These are phyloP conservation scores for Termitomyces sp. DNA, from an alignment of 768 basidiomycete species.

Conservation along the genomic window DNA sequence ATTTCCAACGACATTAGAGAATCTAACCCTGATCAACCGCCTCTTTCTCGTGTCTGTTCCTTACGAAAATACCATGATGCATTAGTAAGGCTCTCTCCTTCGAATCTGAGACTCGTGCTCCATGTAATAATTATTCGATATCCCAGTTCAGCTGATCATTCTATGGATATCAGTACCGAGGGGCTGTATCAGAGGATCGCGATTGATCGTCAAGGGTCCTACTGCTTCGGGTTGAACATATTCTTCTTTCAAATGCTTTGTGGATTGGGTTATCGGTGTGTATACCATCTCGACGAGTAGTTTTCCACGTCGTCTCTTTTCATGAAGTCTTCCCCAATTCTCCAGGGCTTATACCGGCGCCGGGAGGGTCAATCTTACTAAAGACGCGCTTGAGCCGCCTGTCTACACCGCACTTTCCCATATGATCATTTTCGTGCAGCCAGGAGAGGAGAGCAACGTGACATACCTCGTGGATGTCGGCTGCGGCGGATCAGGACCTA, in stretches of 20 bases:
- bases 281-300: not conserved
- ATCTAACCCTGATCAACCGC: conserved; percentile 9
- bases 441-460: conserved; percentile 6
- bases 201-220: conserved; percentile 8
- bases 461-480: conserved; percentile 12
- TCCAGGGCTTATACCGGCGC: conserved; percentile 8
- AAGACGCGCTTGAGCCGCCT: conserved; percentile 2
- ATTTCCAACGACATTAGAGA: conserved; percentile 10
- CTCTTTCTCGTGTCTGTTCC: conserved; percentile 12
- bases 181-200: conserved; percentile 7
- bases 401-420: conserved; percentile 5
- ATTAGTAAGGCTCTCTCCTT: conserved; percentile 8
- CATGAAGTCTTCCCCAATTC: not conserved
- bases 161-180: conserved; percentile 6
- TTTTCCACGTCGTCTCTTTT: not conserved
- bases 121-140: not conserved
- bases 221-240: conserved; percentile 8
- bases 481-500: conserved; percentile 9
- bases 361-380: conserved; percentile 3
- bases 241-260: conserved; percentile 10
- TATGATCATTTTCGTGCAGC: conserved; percentile 13
- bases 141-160: conserved; percentile 3
- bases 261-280: conserved; percentile 11
- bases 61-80: conserved; percentile 12
- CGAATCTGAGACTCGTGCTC: not conserved